These are phyloP conservation scores for Talaromyces sp. DNA, from an alignment of 2,329 filamentous ascomycete species.

Conservation along the genomic window DNA sequence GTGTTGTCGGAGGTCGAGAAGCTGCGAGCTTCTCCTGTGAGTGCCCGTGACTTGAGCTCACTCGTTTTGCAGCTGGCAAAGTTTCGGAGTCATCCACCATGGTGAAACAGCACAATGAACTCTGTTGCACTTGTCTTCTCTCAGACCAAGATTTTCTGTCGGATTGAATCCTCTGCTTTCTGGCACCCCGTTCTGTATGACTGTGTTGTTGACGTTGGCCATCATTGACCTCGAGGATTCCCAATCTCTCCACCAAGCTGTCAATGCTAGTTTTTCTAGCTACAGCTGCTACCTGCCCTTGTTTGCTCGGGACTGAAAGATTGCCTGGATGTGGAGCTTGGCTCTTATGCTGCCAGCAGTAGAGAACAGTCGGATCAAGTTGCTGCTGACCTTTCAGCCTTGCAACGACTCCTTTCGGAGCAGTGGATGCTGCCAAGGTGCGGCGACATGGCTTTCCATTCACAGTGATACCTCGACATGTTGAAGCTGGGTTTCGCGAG, in stretches of 20 bases:
- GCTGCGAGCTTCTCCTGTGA: slow-evolving; percentile 1
- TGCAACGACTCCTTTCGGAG: slow-evolving; percentile 6
- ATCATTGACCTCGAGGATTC: slow-evolving; percentile 64
- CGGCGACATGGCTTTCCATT: slow-evolving; percentile 81
- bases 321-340: slow-evolving; percentile 58
- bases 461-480: slow-evolving; percentile 82
- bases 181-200: slow-evolving; percentile 16
- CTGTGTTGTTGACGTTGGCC: slow-evolving; percentile 19
- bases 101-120: slow-evolving; percentile 35
- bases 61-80: slow-evolving; percentile 24
- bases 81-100: slow-evolving; percentile 30
- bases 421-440: slow-evolving; percentile 53
- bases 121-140: slow-evolving; percentile 18
- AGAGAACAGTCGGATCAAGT: slow-evolving; percentile 49
- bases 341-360: slow-evolving; percentile 94
- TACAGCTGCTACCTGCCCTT: slow-evolving; percentile 51
- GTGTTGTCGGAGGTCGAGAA: slow-evolving; percentile 13
- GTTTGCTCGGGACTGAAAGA: not conserved
- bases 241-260: slow-evolving; percentile 75
- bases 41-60: slow-evolving; percentile 18
- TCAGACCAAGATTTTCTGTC: not conserved
- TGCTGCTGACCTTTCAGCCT: slow-evolving; percentile 17
- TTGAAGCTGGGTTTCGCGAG: slow-evolving; percentile 77
- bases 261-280: slow-evolving; percentile 76
- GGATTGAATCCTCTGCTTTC: slow-evolving; percentile 7